Base-by-base conservation (phyloP, 371 early-diverging fungal genomes). In the Mortierella polycephala region DNA sequence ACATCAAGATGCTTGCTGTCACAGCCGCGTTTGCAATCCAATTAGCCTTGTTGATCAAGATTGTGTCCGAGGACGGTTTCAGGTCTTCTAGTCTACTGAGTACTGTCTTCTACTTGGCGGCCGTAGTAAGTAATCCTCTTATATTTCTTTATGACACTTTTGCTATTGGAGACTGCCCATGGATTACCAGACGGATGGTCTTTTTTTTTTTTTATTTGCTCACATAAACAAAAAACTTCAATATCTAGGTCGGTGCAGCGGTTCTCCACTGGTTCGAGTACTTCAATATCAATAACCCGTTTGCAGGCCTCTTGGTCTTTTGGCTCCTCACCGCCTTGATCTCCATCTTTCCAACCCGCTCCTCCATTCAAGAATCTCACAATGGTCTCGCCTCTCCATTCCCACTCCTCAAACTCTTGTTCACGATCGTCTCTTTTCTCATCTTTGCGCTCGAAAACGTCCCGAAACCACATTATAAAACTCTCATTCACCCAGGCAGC, bases 241-340 rank as follows among this genome's bases (percentile, higher is more conserved):
- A 11, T 45, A 37, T 41, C 57, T 59, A 88, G 82, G 46, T 82
- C 0, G 81, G 88, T 44, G 92, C 91, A 0, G 74, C 84, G 5
- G 80, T 75, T 7, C 74, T 94, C 57, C 91, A 92, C 51, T 86
- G 89, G 75, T 61, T 87, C 30, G 93, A 94, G 67, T 91, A 92
- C 67, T 85, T 88, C 21, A 85, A 88, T 11, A 90, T 87, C 63
- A 82, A 87, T 42, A 81, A 90, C 9, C 75, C 92, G 3, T 91
- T 93, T 0, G 85, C 88, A 0, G 75, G 84, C 1, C 85, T 96
- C 41, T 82, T 94, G 42, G 85, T 94, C 60, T 93, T 87, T 71
- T 94, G 94, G 94, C 79, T 94, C 37, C 84, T 89, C 60, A 84
- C 41, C 37, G 85, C 55, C 73, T 71, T 16, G 69, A 84, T 70